Base-by-base conservation (phyloP, 192 early-diverging fungal species). In the Linnemannia hyalina region DNA sequence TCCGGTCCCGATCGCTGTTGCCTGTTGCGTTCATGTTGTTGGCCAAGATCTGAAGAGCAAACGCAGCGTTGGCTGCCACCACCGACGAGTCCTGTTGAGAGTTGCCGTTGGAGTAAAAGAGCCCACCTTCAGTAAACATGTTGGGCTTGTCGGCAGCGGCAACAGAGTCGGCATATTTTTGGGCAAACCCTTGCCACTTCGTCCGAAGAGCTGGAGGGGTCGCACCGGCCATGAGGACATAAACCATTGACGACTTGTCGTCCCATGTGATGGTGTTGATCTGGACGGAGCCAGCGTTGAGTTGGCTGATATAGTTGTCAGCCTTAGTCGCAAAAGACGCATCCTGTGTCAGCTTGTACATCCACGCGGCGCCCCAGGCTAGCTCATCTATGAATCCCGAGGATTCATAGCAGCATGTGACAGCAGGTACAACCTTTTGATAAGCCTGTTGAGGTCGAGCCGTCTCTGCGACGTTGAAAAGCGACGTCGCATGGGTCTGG, bases 311-410 rank as follows among this genome's bases (percentile, higher is more conserved):
- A 35, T 91, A 92, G 15, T 77, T 86, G 72, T 76, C 60, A 4
- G 92, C 92, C 52, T 89, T 90, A 26, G 80, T 54, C 68, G 88
- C 73, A 71, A 93, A 93, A 13, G 57, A 79, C 18, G 76, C 6
- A 36, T 91, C 81, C 22, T 86, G 85, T 6, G 92, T 92, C 6
- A 92, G 88, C 47, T 78, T 82, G 80, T 89, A 91, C 76, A 93
- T 83, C 93, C 93, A 93, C 13, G 90, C 82, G 29, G 92, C 91
- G 54, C 87, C 92, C 87, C 80, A 93, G 2, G 91, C 89, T 0
- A 93, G 75, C 72, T 93, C 89, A 70, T 90, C 88, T 20, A 79
- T 70, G 70, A 83, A 91, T 26, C 74, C 74, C 16, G 80, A 87
- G 9, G 92, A 90, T 2, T 60, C 52, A 63, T 93, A 93, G 42